Base-by-base conservation (phyloP, 1,284 basidiomycete species). In the Ustilago xerochloae region DNA sequence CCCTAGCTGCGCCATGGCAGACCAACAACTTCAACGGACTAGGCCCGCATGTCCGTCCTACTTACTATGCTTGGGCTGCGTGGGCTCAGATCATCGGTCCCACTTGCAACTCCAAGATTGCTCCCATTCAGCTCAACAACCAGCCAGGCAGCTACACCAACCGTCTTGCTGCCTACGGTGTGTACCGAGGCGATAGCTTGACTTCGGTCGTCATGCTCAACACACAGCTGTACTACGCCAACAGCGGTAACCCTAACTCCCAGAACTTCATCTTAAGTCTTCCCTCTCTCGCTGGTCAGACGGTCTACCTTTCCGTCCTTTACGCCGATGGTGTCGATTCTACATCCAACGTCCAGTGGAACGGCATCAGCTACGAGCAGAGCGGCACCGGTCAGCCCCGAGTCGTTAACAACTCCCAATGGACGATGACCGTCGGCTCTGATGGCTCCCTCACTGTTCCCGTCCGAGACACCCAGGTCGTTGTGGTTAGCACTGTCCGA, bases 41-140 rank as follows among this genome's bases (percentile, higher is more conserved):
- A 22, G 30, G 46, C 12, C 62, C 76, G 13, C 73, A 70, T 60
- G 76, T 80, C 26, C 73, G 78, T 22, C 61, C 76, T 12, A 59
- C 72, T 15, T 80, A 80, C 61, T 80, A 77, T 48, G 78, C 78
- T 10, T 80, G 65, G 63, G 78, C 76, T 38, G 78, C 78, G 13
- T 69, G 77, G 49, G 63, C 58, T n/a, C 76, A 78, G 69, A 53
- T 74, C 54, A 66, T 78, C 41, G 78, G 78, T 13, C 62, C 72
- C 8, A 65, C 55, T 22, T 80, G 78, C 70, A 65, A 78, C 30
- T 41, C 63, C 10, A 41, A 46, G 35, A 53, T 80, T 22, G 71
- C 68, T 2, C 57, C 57, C 30, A 38, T 75, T 32, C 20, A 57
- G 6, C 26, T 79, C 38, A 66, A 22, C 61, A 71, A 64, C 30